These are phyloP conservation scores for Aspergillus ellipticus DNA, from an alignment of 495 filamentous ascomycete genomes.

Conservation along the genomic window DNA sequence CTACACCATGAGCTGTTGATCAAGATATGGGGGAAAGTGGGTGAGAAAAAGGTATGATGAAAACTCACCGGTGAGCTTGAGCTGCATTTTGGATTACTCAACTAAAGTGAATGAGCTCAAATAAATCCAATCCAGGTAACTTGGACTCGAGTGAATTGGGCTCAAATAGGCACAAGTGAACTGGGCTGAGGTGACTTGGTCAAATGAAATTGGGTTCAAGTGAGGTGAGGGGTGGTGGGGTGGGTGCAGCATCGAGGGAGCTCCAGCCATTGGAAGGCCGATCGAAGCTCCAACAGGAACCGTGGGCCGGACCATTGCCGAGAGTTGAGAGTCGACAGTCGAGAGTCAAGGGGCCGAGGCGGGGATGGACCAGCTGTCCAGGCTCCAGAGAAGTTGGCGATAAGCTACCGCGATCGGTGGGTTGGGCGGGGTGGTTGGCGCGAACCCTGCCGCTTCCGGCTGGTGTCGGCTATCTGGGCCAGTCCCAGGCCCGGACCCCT, in stretches of 20 bases:
- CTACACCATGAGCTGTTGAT: neutral
- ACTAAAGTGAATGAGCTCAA: no score
- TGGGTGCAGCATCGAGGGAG: no score
- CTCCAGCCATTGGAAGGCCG: neutral
- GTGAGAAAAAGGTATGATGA: neutral
- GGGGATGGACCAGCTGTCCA: neutral
- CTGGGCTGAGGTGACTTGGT: no score
- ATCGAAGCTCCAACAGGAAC: neutral
- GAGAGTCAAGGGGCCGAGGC: no score
- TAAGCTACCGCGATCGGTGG: neutral
- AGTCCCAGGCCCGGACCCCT: neutral
- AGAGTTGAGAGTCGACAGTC: no score
- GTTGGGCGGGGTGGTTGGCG: neutral
- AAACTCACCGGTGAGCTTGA: neutral
- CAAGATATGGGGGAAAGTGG: neutral
- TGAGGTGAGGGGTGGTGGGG: neutral
- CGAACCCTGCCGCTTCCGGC: neutral
- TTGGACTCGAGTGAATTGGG: no score
- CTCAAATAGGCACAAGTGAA: no score
- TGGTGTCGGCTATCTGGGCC: neutral
- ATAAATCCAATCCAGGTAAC: no score
- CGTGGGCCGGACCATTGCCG: no score
- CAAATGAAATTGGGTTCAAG: no score
- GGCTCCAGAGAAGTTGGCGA: neutral
- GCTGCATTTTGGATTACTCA: no score